Conservation (phyloP, 148 eudicot genomes). For the Talinum fruticosum region DNA sequence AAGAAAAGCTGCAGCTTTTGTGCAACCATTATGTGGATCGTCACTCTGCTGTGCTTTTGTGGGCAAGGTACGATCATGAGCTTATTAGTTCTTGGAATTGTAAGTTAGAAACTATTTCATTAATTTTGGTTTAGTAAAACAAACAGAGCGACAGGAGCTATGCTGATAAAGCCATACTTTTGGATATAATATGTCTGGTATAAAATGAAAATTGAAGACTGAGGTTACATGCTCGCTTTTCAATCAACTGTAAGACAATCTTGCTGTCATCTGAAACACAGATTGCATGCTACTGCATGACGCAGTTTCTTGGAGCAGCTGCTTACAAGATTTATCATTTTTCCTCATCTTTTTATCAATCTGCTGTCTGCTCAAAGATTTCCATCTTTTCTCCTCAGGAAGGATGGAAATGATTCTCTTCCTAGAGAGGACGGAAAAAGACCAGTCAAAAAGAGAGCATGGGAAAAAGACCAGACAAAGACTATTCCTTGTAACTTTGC, state of each 20-base stretch:
- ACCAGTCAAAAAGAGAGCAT: not conserved
- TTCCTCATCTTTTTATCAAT: not conserved
- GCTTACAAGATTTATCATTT: constrained; percentile 6
- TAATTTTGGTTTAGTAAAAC: not conserved
- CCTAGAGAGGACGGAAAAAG: not conserved
- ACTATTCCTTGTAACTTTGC: not conserved
- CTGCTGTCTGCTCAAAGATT: not conserved
- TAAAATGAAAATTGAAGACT: not conserved
- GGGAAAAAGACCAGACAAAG: not conserved
- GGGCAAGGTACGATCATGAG: not conserved
- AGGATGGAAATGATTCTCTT: not conserved
- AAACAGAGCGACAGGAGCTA: not conserved
- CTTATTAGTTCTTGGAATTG: not conserved
- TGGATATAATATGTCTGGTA: not conserved
- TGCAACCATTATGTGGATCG: not conserved
- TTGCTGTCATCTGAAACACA: not conserved
- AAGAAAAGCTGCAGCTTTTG: not conserved
- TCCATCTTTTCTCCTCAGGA: not conserved
- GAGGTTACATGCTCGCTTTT: not conserved
- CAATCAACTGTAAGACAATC: not conserved
- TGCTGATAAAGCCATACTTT: not conserved
- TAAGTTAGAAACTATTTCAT: not conserved
- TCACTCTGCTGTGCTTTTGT: not conserved
- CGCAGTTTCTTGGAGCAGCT: not conserved
- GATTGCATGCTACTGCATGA: constrained; percentile 7